phyloP scores from a whole-genome alignment of 1,284 basidiomycete genomes.

The Entoloma clypeatum region DNA sequence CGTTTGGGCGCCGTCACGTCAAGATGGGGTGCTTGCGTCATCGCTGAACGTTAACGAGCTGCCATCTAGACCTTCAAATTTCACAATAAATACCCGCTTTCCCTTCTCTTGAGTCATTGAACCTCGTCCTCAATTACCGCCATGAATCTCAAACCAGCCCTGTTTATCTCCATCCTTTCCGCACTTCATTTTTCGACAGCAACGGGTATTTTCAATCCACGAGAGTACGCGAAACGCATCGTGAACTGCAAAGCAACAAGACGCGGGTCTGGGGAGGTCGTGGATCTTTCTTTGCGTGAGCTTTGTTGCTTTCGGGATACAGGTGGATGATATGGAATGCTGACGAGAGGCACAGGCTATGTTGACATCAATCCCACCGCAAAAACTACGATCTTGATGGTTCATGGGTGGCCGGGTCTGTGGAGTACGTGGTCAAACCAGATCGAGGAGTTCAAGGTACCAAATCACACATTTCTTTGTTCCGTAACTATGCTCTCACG shows the following conservation, averaged over 20 bases:
- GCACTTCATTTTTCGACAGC: no score
- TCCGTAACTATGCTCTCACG: not conserved
- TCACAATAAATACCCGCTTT: no score
- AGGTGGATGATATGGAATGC: not conserved
- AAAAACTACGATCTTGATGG: constrained; percentile 51
- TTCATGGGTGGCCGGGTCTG: constrained; percentile 72
- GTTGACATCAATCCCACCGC: constrained; percentile 56
- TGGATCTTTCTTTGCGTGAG: constrained; percentile 37
- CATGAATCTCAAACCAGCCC: no score
- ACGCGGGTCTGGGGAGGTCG: constrained; percentile 25
- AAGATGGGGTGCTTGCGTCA: no score
- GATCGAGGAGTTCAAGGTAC: constrained; percentile 58
- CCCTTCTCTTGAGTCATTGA: no score
- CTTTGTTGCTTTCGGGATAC: not conserved
- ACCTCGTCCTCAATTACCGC: no score
- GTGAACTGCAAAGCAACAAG: constrained; percentile 38
- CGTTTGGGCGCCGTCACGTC: no score
- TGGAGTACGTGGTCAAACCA: constrained; percentile 72
- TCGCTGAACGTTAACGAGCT: no score
- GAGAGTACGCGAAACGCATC: constrained; percentile 31
- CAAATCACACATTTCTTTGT: not conserved
- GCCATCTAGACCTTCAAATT: no score
- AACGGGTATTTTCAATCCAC: constrained; percentile 46
- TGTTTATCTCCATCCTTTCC: no score
- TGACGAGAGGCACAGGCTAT: no score